Percentiles rank a stretch among this genome's conserved stretches.
These are phyloP conservation scores for Amanita jacksonii DNA, from an alignment of 768 basidiomycete genomes.

Conservation along the genomic window DNA sequence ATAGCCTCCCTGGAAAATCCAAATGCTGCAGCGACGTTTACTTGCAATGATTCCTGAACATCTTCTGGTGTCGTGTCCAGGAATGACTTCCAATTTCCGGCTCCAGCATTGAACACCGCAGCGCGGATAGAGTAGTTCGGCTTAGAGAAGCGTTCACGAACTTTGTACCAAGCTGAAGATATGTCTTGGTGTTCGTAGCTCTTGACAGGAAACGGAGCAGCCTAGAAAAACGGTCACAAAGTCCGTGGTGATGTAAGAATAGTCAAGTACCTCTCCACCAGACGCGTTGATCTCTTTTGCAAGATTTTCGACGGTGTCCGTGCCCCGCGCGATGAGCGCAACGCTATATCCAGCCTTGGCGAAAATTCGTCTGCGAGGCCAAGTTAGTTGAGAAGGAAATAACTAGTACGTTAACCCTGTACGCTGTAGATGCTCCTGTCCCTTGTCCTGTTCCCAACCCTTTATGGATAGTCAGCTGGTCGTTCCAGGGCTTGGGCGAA, in stretches of 20 bases:
- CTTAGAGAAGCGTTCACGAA: constrained; percentile 36
- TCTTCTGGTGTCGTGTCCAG: constrained; percentile 53
- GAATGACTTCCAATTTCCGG: constrained; percentile 57
- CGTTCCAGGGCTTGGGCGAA: background rate
- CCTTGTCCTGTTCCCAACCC: constrained; percentile 40
- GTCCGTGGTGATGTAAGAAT: background rate
- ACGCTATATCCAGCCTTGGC: constrained; percentile 56
- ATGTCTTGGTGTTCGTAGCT: constrained; percentile 44
- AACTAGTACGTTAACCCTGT: constrained; percentile 13
- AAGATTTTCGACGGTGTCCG: constrained; percentile 39
- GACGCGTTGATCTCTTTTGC: constrained; percentile 42
- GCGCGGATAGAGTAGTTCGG: constrained; percentile 44
- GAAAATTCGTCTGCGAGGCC: constrained; percentile 39
- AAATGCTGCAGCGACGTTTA: constrained; percentile 49
- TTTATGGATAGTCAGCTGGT: constrained; percentile 8
- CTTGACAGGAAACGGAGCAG: constrained; percentile 43
- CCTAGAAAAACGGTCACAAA: constrained; percentile 25
- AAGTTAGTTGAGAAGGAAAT: constrained; percentile 3
- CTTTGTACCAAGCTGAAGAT: constrained; percentile 34
- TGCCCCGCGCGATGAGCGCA: constrained; percentile 54
- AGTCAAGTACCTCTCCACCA: constrained; percentile 45
- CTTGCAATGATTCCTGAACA: constrained; percentile 37
- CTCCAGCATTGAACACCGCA: constrained; percentile 55
- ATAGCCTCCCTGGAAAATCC: constrained; percentile 56
- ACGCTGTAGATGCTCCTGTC: constrained; percentile 55